A percentile compares a stretch with the other conserved stretches of the same genome.
Conservation (phyloP, 805 yeast genomes). For the Pichia cabralensis region DNA sequence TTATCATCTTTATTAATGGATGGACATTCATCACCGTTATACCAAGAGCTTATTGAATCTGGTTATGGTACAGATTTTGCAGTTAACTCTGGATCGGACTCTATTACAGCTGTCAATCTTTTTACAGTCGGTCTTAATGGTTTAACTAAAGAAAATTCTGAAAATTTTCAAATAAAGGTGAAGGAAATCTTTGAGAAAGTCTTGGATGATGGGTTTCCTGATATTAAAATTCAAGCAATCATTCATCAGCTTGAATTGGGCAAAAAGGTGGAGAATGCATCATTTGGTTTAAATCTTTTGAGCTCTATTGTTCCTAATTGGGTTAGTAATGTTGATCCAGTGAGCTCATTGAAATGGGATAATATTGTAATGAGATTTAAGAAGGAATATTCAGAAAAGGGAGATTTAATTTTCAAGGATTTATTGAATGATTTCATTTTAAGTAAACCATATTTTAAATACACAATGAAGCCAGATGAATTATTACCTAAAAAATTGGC, state of each 20-base stretch:
- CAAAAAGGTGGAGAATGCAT: conserved; percentile 80
- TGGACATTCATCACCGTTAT: conserved; percentile 88
- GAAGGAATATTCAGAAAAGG: conserved; percentile 39
- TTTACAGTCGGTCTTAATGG: conserved; percentile 86
- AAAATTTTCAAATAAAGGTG: conserved; percentile 41
- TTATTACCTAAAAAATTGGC: conserved; percentile 40
- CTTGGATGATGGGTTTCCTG: conserved; percentile 37
- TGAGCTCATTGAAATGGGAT: conserved; percentile 58
- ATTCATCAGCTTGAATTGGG: conserved; percentile 79
- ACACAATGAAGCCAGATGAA: conserved; percentile 64
- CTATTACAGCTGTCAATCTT: conserved; percentile 64
- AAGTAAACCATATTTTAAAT: conserved; percentile 51
- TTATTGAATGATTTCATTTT: conserved; percentile 46
- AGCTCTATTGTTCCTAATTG: conserved; percentile 74
- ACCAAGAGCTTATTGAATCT: conserved; percentile 76
- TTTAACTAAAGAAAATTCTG: conserved; percentile 35
- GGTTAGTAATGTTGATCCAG: conserved; percentile 74
- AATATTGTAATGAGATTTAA: conserved; percentile 49
- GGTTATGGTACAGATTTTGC: conserved; percentile 80
- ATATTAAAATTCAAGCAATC: conserved; percentile 66
- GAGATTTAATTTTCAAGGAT: conserved; percentile 51
- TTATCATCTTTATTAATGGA: conserved; percentile 65
- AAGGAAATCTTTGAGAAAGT: conserved; percentile 36
- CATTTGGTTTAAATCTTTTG: conserved; percentile 75
- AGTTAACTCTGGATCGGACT: conserved; percentile 80